phyloP scores from a whole-genome alignment of 306 rosid species.

The Quercus glauca region DNA sequence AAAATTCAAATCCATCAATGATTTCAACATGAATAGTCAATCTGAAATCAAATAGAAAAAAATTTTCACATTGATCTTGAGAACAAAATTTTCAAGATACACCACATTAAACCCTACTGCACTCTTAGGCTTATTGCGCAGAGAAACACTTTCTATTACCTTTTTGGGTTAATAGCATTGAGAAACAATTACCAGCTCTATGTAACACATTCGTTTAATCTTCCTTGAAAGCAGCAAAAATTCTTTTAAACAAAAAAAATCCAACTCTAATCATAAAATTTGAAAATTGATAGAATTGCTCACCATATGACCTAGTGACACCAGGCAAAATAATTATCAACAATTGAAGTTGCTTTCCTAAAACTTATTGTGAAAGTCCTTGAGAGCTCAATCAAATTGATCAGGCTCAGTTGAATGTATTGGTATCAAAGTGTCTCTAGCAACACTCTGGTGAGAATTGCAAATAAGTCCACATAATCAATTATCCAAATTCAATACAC shows the following conservation, averaged over 20 bases:
- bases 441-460: conserved; percentile 34
- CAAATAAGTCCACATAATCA: background rate
- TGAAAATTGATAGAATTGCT: conserved; percentile 3
- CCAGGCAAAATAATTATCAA: conserved; percentile 75
- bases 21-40: background rate
- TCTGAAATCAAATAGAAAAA: background rate
- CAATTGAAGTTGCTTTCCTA: conserved; percentile 38
- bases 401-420: background rate
- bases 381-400: conserved; percentile 42
- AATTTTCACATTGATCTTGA: conserved; percentile 86
- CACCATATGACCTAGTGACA: conserved; percentile 53
- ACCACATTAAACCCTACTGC: conserved; percentile 16
- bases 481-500: background rate
- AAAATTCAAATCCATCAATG: background rate
- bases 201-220: conserved; percentile 74
- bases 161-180: conserved; percentile 65
- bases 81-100: conserved; percentile 68
- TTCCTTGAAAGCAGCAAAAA: conserved; percentile 34
- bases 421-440: conserved; percentile 33
- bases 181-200: conserved; percentile 73
- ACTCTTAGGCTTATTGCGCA: too few relatives aligned
- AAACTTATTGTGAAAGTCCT: conserved; percentile 21
- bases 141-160: background rate
- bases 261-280: background rate
- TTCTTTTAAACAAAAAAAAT: background rate